A percentile compares a stretch with the other conserved stretches of the same genome.
These are phyloP conservation scores for Fusarium albidum DNA, from an alignment of 2,329 filamentous ascomycete genomes.

Conservation along the genomic window DNA sequence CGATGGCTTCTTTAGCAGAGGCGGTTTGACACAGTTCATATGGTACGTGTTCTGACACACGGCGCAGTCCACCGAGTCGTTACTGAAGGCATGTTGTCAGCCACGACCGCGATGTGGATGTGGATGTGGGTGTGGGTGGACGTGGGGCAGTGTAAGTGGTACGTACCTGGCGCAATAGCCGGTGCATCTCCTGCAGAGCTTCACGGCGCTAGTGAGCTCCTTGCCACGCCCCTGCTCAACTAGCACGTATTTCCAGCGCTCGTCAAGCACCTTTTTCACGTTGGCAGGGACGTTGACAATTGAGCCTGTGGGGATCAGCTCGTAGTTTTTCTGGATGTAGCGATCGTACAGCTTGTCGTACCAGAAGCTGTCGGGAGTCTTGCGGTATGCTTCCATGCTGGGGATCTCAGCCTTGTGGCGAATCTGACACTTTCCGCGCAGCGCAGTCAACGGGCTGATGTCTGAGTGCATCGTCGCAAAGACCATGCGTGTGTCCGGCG, in stretches of 20 bases:
- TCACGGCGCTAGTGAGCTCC: slow-evolving; percentile 94
- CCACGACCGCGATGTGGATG: slow-evolving; percentile 23
- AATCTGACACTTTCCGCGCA: slow-evolving; percentile 94
- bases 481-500: slow-evolving; percentile 87
- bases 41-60: slow-evolving; percentile 96
- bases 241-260: slow-evolving; percentile 95
- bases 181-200: slow-evolving; percentile 92
- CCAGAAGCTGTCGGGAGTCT: slow-evolving; percentile 89
- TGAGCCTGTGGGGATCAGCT: slow-evolving; percentile 88
- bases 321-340: slow-evolving; percentile 98
- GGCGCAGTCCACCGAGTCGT: slow-evolving; percentile 96
- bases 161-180: slow-evolving; percentile 89
- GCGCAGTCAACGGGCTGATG: slow-evolving; percentile 87
- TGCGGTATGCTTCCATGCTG: slow-evolving; percentile 84
- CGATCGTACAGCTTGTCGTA: slow-evolving; percentile 98
- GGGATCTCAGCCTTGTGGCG: slow-evolving; percentile 86
- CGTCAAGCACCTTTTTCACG: slow-evolving; percentile 94
- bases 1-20: slow-evolving; percentile 92
- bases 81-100: slow-evolving; percentile 58
- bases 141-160: slow-evolving; percentile 34
- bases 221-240: slow-evolving; percentile 94
- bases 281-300: slow-evolving; percentile 96
- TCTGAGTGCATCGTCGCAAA: slow-evolving; percentile 99
- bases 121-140: no score
- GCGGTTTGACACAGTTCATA: slow-evolving; percentile 96